Base-by-base conservation (phyloP, 2,329 filamentous ascomycete genomes). In the Ceratocystis harringtonii region DNA sequence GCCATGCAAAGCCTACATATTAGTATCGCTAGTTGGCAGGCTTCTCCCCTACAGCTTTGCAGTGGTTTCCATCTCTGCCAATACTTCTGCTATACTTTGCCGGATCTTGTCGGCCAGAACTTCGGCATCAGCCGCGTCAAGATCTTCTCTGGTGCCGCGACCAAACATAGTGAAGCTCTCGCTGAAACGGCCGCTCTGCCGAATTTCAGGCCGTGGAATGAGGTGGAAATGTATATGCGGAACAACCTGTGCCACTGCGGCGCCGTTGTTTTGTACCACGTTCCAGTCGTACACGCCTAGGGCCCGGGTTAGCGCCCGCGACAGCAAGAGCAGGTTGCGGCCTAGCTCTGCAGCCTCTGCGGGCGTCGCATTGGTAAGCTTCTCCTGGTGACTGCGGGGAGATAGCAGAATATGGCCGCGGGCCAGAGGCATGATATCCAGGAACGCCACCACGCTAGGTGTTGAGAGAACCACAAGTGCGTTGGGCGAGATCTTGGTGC, bases 201-300 rank as follows among this genome's bases (percentile, higher is more conserved):
- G 78, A 66, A 81, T 82, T 76, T 88, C 84, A 0, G 92, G 91
- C 45, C 92, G 78, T 0, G 92, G 92, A 43, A 99, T 95, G 63
- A 97, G 82, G 71, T 99, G 94, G 74, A 95, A 97, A 75, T 99
- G 92, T 61, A 95, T 87, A 74, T 97, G 92, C 25, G 88, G 88
- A 1, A 97, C 91, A 17, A 96, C 90, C 76, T 97, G 92, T 1
- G 91, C 91, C 1, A 92, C 92, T 41, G 90, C 84, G 2, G 86
- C 86, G 17, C 92, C 90, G 71, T 96, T 97, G 74, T 97, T 97
- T 78, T 97, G 92, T 65, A 97, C 90, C 36, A 97, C 85, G 75
- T 99, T 99, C 88, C 92, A 97, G 76, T 96, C 92, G 62, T 79
- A 80, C 1, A 90, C 83, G 8, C 86, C 87, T 1, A 86, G 89